These are phyloP conservation scores for Pleomassaria siparia DNA, from an alignment of 2,329 filamentous ascomycete genomes.

Conservation along the genomic window DNA sequence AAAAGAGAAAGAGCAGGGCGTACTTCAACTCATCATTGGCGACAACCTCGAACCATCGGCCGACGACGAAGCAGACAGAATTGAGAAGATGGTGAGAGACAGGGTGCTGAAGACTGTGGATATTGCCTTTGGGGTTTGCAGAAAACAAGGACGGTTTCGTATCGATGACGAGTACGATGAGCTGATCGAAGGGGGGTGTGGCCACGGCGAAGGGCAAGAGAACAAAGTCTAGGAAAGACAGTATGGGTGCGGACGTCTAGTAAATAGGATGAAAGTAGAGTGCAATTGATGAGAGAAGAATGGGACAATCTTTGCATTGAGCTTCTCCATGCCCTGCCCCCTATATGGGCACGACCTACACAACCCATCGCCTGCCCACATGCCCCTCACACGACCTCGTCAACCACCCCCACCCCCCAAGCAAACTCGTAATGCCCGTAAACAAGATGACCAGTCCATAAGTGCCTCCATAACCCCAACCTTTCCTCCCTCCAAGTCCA, in stretches of 20 bases:
- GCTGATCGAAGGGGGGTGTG: neutral
- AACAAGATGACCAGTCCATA: conserved; percentile 48
- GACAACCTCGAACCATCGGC: neutral
- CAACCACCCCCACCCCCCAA: conserved; percentile 21
- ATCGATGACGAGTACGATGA: neutral
- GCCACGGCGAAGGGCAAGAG: neutral
- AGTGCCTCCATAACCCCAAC: conserved; percentile 41
- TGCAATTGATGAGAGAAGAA: too few species aligned
- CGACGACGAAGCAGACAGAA: neutral
- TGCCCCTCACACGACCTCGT: neutral
- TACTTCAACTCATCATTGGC: neutral
- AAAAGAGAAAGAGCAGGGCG: neutral
- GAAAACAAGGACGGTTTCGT: neutral
- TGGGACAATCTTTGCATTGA: too few species aligned
- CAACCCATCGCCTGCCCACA: neutral
- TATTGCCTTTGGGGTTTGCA: neutral
- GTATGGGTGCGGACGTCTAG: too few species aligned
- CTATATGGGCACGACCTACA: neutral
- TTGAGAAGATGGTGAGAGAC: neutral
- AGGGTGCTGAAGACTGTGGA: neutral
- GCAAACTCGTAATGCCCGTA: conserved; percentile 43
- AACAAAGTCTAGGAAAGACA: too few species aligned
- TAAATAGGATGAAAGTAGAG: too few species aligned
- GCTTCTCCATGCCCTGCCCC: neutral
- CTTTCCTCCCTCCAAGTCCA: conserved; percentile 7